A percentile compares a stretch with the other conserved stretches of the same genome.
These are phyloP conservation scores for Eutrema yunnanense DNA, from an alignment of 345 rosid species.

Conservation along the genomic window DNA sequence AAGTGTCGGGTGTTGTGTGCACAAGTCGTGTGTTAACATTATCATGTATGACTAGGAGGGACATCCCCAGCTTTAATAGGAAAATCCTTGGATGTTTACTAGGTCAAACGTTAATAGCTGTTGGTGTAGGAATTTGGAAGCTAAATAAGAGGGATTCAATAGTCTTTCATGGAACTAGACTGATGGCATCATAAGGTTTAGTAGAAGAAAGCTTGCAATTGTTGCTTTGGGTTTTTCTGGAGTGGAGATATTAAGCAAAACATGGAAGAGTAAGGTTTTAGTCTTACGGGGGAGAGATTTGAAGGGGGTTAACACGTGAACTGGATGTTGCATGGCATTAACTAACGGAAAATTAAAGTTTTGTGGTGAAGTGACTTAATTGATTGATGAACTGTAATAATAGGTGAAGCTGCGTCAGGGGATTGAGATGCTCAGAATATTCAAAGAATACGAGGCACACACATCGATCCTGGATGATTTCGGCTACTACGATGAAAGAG, in stretches of 20 bases:
- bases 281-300: neutral
- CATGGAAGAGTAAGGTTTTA: neutral
- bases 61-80: neutral
- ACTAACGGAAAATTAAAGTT: neutral
- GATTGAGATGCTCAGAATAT: conserved; percentile 62
- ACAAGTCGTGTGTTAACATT: neutral
- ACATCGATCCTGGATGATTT: conserved; percentile 68
- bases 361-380: neutral
- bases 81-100: neutral
- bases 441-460: conserved; percentile 45
- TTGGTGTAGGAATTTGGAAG: neutral
- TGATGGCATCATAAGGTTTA: neutral
- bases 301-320: neutral
- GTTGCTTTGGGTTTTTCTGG: neutral
- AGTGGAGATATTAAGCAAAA: neutral
- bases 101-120: neutral
- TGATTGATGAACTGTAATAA: neutral
- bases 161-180: neutral
- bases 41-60: neutral
- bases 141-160: neutral
- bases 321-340: neutral
- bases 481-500: conserved; percentile 50
- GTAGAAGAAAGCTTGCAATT: neutral
- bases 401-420: conserved; percentile 69
- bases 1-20: neutral